phyloP scores from a whole-genome alignment of 257 asterid species.

The Nicotiana noctiflora region DNA sequence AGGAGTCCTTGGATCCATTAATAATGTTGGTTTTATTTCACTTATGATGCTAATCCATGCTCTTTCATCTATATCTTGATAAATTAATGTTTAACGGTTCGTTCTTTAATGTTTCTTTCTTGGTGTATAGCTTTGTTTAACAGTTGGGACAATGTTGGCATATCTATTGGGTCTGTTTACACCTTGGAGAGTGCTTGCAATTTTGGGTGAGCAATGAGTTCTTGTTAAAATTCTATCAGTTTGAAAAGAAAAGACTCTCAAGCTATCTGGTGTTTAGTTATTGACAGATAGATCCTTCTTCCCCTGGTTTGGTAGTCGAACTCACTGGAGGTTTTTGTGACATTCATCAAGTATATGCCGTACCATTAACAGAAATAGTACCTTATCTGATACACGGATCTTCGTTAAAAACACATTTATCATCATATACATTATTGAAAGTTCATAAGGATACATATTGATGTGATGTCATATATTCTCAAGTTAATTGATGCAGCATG shows the following conservation, averaged over 20 bases:
- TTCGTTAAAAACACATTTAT: background rate
- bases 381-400: background rate
- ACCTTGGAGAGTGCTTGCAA: constrained; percentile 81
- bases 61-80: background rate
- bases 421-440: background rate
- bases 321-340: background rate
- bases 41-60: background rate
- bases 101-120: background rate
- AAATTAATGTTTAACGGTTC: background rate
- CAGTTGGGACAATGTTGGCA: constrained; percentile 74
- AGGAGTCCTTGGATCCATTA: constrained; percentile 79
- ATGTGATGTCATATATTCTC: background rate
- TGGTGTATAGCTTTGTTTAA: constrained; percentile 55
- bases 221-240: background rate
- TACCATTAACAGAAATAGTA: background rate
- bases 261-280: background rate
- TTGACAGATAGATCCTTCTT: background rate
- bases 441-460: background rate
- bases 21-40: constrained; percentile 43
- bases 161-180: constrained; percentile 68
- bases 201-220: constrained; percentile 41
- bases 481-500: background rate
- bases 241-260: background rate
- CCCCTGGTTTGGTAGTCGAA: background rate
- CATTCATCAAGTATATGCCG: background rate